phyloP scores from a whole-genome alignment of 129 eudicot species.

The Centella asiatica region DNA sequence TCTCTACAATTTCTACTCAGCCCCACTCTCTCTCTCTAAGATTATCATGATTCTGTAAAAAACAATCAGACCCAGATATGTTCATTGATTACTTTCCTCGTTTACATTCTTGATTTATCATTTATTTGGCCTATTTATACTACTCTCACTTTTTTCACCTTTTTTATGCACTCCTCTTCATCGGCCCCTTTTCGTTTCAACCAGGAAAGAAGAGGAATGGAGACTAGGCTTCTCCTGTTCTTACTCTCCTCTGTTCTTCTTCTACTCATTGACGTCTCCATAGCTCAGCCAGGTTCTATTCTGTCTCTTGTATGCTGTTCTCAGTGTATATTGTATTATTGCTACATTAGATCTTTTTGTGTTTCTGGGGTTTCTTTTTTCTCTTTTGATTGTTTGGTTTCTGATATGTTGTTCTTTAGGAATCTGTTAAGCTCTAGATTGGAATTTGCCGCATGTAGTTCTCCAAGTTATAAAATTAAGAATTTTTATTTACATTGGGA shows the following conservation, averaged over 20 bases:
- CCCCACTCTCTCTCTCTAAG: background rate
- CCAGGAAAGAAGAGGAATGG: slow-evolving; percentile 33
- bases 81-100: slow-evolving; percentile 13
- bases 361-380: slow-evolving; percentile 1
- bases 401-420: slow-evolving; percentile 8
- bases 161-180: slow-evolving; percentile 30
- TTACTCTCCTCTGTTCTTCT: slow-evolving; percentile 23
- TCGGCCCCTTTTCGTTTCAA: slow-evolving; percentile 10
- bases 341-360: background rate
- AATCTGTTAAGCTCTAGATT: background rate
- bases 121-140: slow-evolving; percentile 9
- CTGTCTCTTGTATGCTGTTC: background rate
- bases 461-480: background rate
- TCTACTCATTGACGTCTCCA: slow-evolving; percentile 28
- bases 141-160: slow-evolving; percentile 7
- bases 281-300: slow-evolving; percentile 69
- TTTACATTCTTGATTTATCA: slow-evolving; percentile 5
- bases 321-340: background rate
- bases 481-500: background rate
- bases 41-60: background rate
- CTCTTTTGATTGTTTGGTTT: background rate
- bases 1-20: background rate
- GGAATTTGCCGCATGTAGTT: background rate
- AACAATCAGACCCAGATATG: background rate
- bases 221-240: slow-evolving; percentile 22